These are phyloP conservation scores for Jacaranda mimosifolia DNA, from an alignment of 257 asterid genomes.

Conservation along the genomic window DNA sequence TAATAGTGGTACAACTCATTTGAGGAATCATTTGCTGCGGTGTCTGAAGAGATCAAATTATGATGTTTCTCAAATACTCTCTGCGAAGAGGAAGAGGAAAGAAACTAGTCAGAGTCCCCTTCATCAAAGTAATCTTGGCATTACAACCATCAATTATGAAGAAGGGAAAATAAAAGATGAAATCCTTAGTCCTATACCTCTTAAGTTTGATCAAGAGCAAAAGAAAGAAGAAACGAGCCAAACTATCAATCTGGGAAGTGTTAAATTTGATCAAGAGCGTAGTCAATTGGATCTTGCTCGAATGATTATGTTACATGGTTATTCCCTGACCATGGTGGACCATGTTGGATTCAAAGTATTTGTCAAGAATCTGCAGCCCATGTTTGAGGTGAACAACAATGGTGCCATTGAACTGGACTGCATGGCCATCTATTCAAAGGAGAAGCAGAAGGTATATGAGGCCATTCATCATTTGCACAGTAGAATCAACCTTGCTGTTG, in stretches of 20 bases:
- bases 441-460: constrained; percentile 79
- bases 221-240: constrained; percentile 68
- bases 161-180: constrained; percentile 78
- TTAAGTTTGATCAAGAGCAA: constrained; percentile 68
- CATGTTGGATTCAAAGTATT: constrained; percentile 87
- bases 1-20: constrained; percentile 96
- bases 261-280: constrained; percentile 84
- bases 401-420: constrained; percentile 82
- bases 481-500: constrained; percentile 78
- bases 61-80: constrained; percentile 89
- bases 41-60: constrained; percentile 91
- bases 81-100: constrained; percentile 87
- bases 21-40: constrained; percentile 89
- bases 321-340: constrained; percentile 89
- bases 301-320: constrained; percentile 97
- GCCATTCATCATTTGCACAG: constrained; percentile 71
- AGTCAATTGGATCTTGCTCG: constrained; percentile 92
- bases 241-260: constrained; percentile 70
- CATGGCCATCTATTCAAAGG: constrained; percentile 67
- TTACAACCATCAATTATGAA: constrained; percentile 59
- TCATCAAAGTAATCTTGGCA: constrained; percentile 52
- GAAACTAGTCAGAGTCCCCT: constrained; percentile 63
- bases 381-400: constrained; percentile 73
- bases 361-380: constrained; percentile 88
- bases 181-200: constrained; percentile 63